These are phyloP conservation scores for Nannochloris sp. DNA, from an alignment of 139 green algal species.

Conservation along the genomic window DNA sequence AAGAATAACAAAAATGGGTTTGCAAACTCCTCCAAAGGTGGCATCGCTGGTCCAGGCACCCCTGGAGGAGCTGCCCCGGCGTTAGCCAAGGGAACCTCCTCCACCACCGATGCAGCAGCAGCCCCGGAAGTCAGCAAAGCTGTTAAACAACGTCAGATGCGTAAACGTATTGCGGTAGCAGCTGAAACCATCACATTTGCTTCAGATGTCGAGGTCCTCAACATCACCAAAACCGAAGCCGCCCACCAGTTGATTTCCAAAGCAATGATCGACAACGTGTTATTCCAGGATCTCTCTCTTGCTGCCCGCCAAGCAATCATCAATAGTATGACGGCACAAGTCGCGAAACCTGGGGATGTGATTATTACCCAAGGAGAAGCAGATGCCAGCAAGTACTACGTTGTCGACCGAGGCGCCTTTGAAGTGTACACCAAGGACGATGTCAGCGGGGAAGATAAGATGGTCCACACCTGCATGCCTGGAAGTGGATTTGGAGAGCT, in stretches of 20 bases:
- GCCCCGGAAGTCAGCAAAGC: too few relatives aligned
- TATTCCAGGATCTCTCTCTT: conserved; percentile 62
- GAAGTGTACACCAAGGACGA: conserved; percentile 32
- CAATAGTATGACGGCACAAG: conserved; percentile 56
- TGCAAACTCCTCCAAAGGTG: too few relatives aligned
- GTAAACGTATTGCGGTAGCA: conserved; percentile 45
- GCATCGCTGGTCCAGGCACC: too few relatives aligned
- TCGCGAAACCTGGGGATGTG: conserved; percentile 34
- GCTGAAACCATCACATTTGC: conserved; percentile 31
- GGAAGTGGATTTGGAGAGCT: conserved; percentile 84
- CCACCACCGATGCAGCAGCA: too few relatives aligned
- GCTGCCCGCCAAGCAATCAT: conserved; percentile 64
- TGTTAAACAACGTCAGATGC: too few relatives aligned
- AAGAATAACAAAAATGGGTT: too few relatives aligned
- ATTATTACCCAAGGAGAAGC: conserved; percentile 69
- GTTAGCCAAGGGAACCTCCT: too few relatives aligned
- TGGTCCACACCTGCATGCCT: conserved; percentile 32
- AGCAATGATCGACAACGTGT: conserved; percentile 59
- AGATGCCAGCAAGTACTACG: conserved; percentile 52
- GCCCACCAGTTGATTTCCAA: conserved; percentile 5
- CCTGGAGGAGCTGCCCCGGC: too few relatives aligned
- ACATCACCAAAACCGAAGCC: conserved; percentile 30
- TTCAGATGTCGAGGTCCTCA: conserved; percentile 29
- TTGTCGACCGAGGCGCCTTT: conserved; percentile 49
- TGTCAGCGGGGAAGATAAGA: conserved; percentile 2